These are phyloP conservation scores for Clarireedia paspali DNA, from an alignment of 2,329 filamentous ascomycete genomes.

Conservation along the genomic window DNA sequence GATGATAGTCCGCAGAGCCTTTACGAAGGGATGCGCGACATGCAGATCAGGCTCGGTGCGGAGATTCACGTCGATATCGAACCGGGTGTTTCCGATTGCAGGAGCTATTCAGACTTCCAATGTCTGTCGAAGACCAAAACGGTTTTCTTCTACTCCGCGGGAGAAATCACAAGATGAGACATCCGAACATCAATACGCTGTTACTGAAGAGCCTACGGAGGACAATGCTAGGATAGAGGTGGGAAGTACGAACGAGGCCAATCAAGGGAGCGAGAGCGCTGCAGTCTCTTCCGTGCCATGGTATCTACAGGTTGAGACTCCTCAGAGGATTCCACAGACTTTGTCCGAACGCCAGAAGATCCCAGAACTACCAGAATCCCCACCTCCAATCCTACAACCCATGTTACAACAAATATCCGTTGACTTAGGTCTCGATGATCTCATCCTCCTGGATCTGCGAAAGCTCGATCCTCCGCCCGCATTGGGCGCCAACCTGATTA, in stretches of 20 bases:
- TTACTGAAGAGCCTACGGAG: background rate
- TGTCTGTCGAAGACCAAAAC: conserved; percentile 6
- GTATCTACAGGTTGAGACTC: conserved; percentile 71
- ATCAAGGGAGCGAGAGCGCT: conserved; percentile 14
- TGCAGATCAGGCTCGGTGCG: conserved; percentile 25
- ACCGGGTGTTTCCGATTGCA: conserved; percentile 9
- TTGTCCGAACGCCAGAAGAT: conserved; percentile 47
- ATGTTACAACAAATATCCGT: conserved; percentile 74
- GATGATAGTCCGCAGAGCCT: conserved; percentile 24
- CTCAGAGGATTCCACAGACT: conserved; percentile 30
- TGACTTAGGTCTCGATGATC: conserved; percentile 77
- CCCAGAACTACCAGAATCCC: conserved; percentile 46
- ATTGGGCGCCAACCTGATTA: conserved; percentile 79
- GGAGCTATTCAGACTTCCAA: background rate
- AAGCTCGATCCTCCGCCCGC: conserved; percentile 78
- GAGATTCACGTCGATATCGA: conserved; percentile 22
- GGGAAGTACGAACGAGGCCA: conserved; percentile 8
- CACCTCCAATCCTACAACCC: conserved; percentile 63
- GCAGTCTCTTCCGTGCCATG: conserved; percentile 50
- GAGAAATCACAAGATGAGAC: background rate
- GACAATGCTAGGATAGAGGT: background rate
- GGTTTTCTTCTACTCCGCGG: conserved; percentile 12
- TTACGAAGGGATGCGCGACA: conserved; percentile 27
- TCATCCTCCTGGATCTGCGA: conserved; percentile 76
- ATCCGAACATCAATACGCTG: background rate